Evolutionary conservation across 805 yeast genomes (phyloP).

Genomic region (baker's yeast (Saccharomyces cerevisiae)): DNA sequence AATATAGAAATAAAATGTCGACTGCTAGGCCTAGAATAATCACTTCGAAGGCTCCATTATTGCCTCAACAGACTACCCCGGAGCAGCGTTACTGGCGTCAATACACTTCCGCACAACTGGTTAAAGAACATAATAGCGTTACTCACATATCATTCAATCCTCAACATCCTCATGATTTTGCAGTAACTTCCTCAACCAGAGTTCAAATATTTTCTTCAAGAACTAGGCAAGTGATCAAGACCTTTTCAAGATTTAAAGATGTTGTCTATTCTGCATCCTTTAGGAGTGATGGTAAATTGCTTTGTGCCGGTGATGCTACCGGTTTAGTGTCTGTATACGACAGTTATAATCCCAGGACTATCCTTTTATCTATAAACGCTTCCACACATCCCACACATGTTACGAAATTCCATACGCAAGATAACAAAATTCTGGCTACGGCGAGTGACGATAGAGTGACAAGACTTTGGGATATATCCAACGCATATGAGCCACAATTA

Average conservation of each 20-base stretch:
- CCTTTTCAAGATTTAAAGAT: conserved; percentile 82
- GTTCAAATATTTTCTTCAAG: conserved; percentile 90
- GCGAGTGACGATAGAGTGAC: conserved; percentile 89
- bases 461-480: conserved; percentile 81
- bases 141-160: conserved; percentile 86
- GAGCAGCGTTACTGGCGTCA: conserved; percentile 94
- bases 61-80: conserved; percentile 75
- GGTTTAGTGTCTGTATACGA: conserved; percentile 90
- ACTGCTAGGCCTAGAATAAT: conserved; percentile 57
- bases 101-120: conserved; percentile 74
- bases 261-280: conserved; percentile 88
- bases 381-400: conserved; percentile 86
- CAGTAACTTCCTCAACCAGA: conserved; percentile 84
- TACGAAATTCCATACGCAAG: conserved; percentile 77
- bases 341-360: conserved; percentile 66
- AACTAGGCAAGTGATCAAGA: conserved; percentile 83
- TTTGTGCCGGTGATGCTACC: conserved; percentile 92
- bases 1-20: conserved; percentile 45
- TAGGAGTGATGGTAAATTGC: conserved; percentile 80
- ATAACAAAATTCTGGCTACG: conserved; percentile 56
- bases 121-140: conserved; percentile 89
- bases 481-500: conserved; percentile 60
- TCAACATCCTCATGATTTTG: conserved; percentile 78
- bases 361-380: conserved; percentile 74
- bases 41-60: conserved; percentile 60